Base-by-base conservation (phyloP, 1,284 basidiomycete genomes). In the Cryptococcus sp. region DNA sequence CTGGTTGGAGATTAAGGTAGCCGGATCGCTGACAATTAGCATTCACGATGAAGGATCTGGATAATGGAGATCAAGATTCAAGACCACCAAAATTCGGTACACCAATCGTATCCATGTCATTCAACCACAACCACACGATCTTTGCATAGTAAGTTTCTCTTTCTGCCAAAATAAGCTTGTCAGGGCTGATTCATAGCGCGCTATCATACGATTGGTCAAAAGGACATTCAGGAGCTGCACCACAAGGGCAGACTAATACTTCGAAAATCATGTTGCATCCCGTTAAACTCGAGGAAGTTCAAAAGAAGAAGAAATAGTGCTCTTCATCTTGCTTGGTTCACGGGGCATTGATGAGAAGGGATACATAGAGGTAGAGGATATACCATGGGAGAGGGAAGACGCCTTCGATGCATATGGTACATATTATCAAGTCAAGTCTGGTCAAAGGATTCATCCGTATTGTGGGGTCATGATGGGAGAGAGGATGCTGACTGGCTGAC, bases 181-280 rank as follows among this genome's bases (percentile, higher is more conserved):
- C 56, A 56, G 25, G 41, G 48, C 24, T 53, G 28, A 21, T 13
- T 32, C 34, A n/a, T 39, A 72, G 70, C 61, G 85, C 88, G 0
- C 73, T 91, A 19, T 88, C 88, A 3, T 92, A 92, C 64, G 90
- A 93, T 69, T 92, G 90, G 90, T 86, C 74, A 79, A 63, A 93
- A 85, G 91, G 91, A 3, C 87, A 92, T 73, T 83, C 83, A 10
- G 90, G 90, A 18, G 91, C 88, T 79, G 85, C 86, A 4, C 83
- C 87, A 4, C 82, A 82, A 14, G 46, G 53, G 10, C 32, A 56
- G 21, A 19, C 19, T 14, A 84, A 85, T 64, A 82, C 83, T 16
- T 92, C 90, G 73, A 91, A 91, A 70, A 77, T 94, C 60, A 89
- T 93, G 86, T 75, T 94, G 54, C 91, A 94, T 71, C 83, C 86